A percentile compares a stretch with the other conserved stretches of the same genome.
Conservation (phyloP, 1,284 basidiomycete species). For the Moesziomyces aphidis region DNA sequence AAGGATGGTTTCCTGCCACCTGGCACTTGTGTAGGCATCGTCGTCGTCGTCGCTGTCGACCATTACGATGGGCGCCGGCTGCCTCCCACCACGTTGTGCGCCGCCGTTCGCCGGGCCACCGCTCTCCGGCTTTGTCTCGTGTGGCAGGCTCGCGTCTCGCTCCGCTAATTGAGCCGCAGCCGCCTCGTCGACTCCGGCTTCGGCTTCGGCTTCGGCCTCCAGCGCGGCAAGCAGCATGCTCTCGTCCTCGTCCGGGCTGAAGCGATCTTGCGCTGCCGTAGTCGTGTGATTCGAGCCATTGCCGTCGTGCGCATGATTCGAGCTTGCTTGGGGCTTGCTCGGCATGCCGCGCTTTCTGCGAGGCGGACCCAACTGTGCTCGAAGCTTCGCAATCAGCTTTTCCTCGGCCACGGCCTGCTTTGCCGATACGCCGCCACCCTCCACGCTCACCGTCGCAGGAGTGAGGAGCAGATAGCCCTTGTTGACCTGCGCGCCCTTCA, state of each 20-base stretch:
- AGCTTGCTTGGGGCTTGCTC: neutral
- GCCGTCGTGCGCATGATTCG: neutral
- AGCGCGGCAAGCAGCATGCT: slow-evolving; percentile 31
- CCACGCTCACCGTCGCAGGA: slow-evolving; percentile 18
- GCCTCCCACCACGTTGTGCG: slow-evolving; percentile 2
- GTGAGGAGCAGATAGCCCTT: slow-evolving; percentile 27
- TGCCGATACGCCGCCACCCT: slow-evolving; percentile 25
- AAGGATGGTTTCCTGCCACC: neutral
- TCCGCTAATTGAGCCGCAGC: too few species aligned
- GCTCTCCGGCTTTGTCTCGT: neutral
- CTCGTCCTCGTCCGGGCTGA: slow-evolving; percentile 41
- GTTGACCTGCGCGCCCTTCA: slow-evolving; percentile 27
- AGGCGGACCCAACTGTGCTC: slow-evolving; percentile 29
- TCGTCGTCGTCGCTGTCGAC: slow-evolving; percentile 45
- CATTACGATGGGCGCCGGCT: slow-evolving; percentile 22
- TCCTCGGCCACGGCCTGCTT: slow-evolving; percentile 23
- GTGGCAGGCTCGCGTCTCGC: too few species aligned
- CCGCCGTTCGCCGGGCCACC: neutral
- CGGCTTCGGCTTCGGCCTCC: slow-evolving; percentile 29
- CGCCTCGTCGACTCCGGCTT: slow-evolving; percentile 6
- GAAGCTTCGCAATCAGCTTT: slow-evolving; percentile 21
- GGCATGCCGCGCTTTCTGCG: neutral
- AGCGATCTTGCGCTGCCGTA: neutral
- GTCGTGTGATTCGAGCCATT: too few species aligned
- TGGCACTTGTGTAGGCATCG: slow-evolving; percentile 1